Percentiles rank a stretch among this genome's conserved stretches.
Conservation (phyloP, 1,284 basidiomycete genomes). For the Malassezia nana region DNA sequence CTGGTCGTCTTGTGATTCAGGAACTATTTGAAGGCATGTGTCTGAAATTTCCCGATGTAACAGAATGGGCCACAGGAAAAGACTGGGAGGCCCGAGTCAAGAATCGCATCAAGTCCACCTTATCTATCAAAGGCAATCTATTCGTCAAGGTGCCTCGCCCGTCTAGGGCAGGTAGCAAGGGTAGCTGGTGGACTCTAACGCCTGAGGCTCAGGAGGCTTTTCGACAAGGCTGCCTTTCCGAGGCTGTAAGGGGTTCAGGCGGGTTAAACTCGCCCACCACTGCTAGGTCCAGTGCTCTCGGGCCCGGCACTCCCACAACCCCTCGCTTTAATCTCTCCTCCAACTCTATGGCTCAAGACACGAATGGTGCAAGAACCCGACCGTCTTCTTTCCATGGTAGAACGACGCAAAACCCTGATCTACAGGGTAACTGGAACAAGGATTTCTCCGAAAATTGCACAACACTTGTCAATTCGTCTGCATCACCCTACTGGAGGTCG, state of each 20-base stretch:
- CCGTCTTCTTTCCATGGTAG: neutral
- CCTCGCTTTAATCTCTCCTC: neutral
- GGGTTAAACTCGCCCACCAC: neutral
- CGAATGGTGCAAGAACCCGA: neutral
- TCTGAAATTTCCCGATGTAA: slow-evolving; percentile 39
- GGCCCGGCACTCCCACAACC: neutral
- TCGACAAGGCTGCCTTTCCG: slow-evolving; percentile 36
- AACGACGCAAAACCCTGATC: neutral
- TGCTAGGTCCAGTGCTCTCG: neutral
- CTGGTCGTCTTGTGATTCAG: slow-evolving; percentile 41
- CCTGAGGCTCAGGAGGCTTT: slow-evolving; percentile 40
- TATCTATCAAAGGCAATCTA: slow-evolving; percentile 44
- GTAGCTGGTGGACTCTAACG: slow-evolving; percentile 46
- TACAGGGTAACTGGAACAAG: neutral
- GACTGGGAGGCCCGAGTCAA: slow-evolving; percentile 47
- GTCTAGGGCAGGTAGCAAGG: slow-evolving; percentile 37
- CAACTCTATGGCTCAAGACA: neutral
- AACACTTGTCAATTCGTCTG: neutral
- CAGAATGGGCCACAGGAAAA: slow-evolving; percentile 43
- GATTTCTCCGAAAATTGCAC: neutral
- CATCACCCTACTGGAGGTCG: neutral
- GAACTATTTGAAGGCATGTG: slow-evolving; percentile 45
- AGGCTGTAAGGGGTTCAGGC: slow-evolving; percentile 19
- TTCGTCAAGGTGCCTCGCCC: slow-evolving; percentile 44
- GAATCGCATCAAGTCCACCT: slow-evolving; percentile 47